Conservation (phyloP, 2,329 filamentous ascomycete species). For the Berkeleyomyces rouxiae region DNA sequence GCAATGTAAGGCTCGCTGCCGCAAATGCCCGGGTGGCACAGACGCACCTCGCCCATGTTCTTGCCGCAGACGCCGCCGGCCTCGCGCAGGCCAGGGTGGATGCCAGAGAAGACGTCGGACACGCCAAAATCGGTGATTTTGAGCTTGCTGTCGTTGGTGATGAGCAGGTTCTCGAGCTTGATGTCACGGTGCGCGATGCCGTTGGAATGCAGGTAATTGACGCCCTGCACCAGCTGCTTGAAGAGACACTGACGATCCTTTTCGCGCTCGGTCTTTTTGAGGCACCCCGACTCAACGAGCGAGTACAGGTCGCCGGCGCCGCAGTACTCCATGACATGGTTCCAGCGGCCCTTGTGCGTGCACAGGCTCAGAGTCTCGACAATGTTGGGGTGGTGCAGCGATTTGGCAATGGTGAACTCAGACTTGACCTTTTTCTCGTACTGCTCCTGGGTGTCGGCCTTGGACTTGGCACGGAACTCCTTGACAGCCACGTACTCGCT, state of each 20-base stretch:
- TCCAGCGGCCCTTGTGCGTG: conserved; percentile 59
- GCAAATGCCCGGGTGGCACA: conserved; percentile 65
- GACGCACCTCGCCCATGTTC: conserved; percentile 52
- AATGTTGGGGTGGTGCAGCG: conserved; percentile 72
- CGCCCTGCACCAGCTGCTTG: conserved; percentile 72
- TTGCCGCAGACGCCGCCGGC: conserved; percentile 57
- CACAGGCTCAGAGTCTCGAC: conserved; percentile 66
- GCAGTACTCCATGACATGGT: conserved; percentile 90
- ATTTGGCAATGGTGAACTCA: conserved; percentile 77
- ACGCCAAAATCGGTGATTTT: conserved; percentile 90
- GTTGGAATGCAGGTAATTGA: conserved; percentile 65
- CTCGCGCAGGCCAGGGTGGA: conserved; percentile 61
- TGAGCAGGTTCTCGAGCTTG: conserved; percentile 73
- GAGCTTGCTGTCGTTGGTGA: conserved; percentile 62
- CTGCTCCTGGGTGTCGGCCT: conserved; percentile 51
- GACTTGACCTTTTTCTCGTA: conserved; percentile 85
- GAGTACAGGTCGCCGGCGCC: conserved; percentile 63
- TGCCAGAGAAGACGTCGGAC: conserved; percentile 68
- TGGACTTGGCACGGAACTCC: conserved; percentile 61
- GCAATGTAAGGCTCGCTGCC: conserved; percentile 77
- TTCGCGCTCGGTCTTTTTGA: conserved; percentile 45
- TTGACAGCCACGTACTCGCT: conserved; percentile 68
- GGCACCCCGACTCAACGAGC: conserved; percentile 54
- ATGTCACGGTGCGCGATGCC: conserved; percentile 84
- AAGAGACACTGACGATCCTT: conserved; percentile 68